Evolutionary conservation across 2,329 filamentous ascomycete genomes (phyloP), one percentile per base, ranked within the genome.

Genomic region (Macrophomina pseudophaseolina): DNA sequence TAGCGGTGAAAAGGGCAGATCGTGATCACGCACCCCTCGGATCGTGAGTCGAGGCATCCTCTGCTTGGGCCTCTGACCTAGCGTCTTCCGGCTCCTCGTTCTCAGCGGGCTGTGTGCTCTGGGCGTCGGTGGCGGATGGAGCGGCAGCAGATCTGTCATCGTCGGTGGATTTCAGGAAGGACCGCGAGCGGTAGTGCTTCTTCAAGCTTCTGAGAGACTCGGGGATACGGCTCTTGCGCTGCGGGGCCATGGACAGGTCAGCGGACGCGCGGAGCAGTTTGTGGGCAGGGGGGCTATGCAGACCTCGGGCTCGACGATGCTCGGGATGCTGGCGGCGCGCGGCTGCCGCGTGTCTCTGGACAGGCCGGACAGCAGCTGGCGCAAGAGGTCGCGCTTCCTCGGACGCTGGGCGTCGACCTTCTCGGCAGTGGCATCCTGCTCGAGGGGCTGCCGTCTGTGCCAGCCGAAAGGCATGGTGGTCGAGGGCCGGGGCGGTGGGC

Each of bases 321-420:
- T 58, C 3, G 63, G 63, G 52, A 48, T 58, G 52, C 51, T 56
- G 52, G 63, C 33, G 14, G 51, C 53, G 40, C 63, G 63, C 42
- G 44, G 51, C 63, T 65, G 63, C 63, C 53, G 52, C 44, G 35
- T 28, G 5, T 65, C 63, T 49, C 33, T 56, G 38, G 14, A 40
- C n/a, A 59, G 35, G 44, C 32, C 28, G 14, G 64, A 51, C 35
- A 66, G 40, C 23, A 66, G 44, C 33, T 66, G 64, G 64, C 64
- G 64, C 53, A 66, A 35, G 33, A 59, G 48, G 64, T 66, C 64
- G 64, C 64, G 64, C 64, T 66, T 66, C 38, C 64, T 66, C 42
- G 51, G 30, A 46, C 64, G 64, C 53, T 56, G 28, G 51, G 48
- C 54, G 33, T 60, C 64, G 35, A 42, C 52, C 52, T 56, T 53